Evolutionary conservation across 257 asterid genomes (phyloP), one percentile per base, ranked within the genome.

Genomic region (Gentiana straminea): DNA sequence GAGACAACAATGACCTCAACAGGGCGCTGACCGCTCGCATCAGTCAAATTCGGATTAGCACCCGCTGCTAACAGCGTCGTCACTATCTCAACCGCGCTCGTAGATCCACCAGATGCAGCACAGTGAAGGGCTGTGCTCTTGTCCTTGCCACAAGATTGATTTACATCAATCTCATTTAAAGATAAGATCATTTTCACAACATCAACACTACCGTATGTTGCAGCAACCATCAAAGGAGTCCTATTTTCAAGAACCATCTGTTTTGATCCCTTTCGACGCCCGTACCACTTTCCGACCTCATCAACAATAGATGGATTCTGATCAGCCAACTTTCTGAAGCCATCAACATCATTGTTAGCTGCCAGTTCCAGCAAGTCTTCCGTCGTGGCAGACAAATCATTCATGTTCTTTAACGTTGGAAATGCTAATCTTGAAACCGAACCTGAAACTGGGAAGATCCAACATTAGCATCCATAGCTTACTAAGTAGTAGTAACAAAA

Each of bases 201-300:
- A 59, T 82, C 95, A 3, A 77, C 41, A 64, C 94, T 84, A 6
- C 97, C 97, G 61, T 82, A 88, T 10, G 82, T 83, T 49, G 95
- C 78, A 49, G 97, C 94, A 54, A 88, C 91, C 94, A 88, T 79
- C 65, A 85, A 70, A 2, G 97, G 94, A 58, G 95, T 89, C 74
- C 89, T 70, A 44, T 69, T 84, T 60, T 85, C 86, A 9, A 81
- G 76, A 62, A 75, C 86, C 97, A 89, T 85, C 59, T 81, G 82
- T 41, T 70, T 79, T 5, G 91, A 79, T 72, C 90, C 94, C 34
- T 75, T 84, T 64, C 70, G 77, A 9, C 90, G 86, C 10, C 94
- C 88, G 47, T 88, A 88, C 97, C 97, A 88, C 34, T 59, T 58
- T 33, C 91, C 97, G 12, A 71, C 82, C 63, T 79, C 94, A 11